Percentiles rank a stretch among this genome's conserved stretches.
Evolutionary conservation across 2,329 filamentous ascomycete species (phyloP).

Genomic region (Trichoderma oligosporum): DNA sequence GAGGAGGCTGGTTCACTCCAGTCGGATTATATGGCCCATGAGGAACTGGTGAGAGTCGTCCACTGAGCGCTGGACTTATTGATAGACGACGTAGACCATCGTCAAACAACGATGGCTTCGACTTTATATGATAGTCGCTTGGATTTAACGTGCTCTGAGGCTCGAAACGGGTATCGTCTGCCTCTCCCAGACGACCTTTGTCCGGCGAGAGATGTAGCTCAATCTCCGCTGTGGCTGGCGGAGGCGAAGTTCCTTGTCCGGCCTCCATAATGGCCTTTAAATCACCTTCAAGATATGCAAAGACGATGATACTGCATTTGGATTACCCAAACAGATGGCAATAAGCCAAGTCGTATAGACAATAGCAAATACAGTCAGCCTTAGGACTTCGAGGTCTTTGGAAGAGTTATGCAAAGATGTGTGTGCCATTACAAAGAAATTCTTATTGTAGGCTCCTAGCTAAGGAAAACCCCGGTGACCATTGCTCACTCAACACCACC

Average conservation of each 20-base stretch:
- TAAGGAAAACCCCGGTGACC: background rate
- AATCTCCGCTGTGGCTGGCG: slow-evolving; percentile 5
- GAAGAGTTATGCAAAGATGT: background rate
- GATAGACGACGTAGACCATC: slow-evolving; percentile 21
- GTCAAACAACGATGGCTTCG: slow-evolving; percentile 3
- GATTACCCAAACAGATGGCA: background rate
- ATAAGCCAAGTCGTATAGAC: background rate
- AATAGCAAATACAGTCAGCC: background rate
- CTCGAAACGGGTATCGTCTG: background rate
- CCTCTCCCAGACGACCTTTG: background rate
- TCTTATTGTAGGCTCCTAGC: background rate
- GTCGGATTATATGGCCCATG: slow-evolving; percentile 14
- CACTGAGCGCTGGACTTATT: slow-evolving; percentile 25
- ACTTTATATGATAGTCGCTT: slow-evolving; percentile 1
- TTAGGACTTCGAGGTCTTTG: background rate
- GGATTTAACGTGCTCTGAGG: background rate
- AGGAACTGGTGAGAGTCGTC: slow-evolving; percentile 22
- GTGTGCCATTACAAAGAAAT: background rate
- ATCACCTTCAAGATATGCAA: background rate
- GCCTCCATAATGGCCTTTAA: slow-evolving; percentile 1
- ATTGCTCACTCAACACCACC: slow-evolving; percentile 2
- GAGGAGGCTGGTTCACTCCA: background rate
- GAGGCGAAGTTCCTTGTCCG: background rate
- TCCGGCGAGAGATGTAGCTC: slow-evolving; percentile 4
- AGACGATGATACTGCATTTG: background rate